These are phyloP conservation scores for Lyophyllum decastes DNA, from an alignment of 768 basidiomycete genomes.

Conservation along the genomic window DNA sequence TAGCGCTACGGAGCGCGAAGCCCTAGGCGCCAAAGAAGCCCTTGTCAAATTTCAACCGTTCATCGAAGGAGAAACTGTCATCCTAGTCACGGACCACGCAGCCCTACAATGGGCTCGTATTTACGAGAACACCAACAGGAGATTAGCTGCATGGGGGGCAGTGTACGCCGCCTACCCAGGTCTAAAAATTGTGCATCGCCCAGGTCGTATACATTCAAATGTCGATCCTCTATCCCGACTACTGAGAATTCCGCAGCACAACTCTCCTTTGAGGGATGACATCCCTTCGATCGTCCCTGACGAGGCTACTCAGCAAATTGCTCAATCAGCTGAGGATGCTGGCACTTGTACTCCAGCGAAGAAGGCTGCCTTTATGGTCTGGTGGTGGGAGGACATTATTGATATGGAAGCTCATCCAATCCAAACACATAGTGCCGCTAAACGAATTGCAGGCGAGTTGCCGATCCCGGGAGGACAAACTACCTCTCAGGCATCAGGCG, in stretches of 20 bases:
- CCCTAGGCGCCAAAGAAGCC: conserved; percentile 20
- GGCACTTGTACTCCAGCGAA: conserved; percentile 8
- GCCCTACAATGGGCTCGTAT: conserved; percentile 24
- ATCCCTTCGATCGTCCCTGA: neutral
- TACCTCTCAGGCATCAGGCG: neutral
- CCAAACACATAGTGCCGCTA: neutral
- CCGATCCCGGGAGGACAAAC: neutral
- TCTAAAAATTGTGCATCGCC: conserved; percentile 30
- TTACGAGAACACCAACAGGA: conserved; percentile 23
- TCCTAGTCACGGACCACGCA: conserved; percentile 25
- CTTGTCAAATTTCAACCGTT: conserved; percentile 34
- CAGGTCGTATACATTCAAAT: conserved; percentile 35
- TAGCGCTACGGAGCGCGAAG: conserved; percentile 26
- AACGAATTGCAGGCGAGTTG: neutral
- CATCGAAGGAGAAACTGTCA: conserved; percentile 33
- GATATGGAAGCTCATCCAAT: conserved; percentile 9
- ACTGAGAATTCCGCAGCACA: conserved; percentile 16
- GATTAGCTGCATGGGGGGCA: conserved; percentile 18
- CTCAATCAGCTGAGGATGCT: neutral
- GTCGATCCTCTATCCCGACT: conserved; percentile 25
- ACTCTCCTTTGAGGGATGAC: conserved; percentile 13
- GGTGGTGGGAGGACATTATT: conserved; percentile 21
- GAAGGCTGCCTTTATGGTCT: conserved; percentile 20
- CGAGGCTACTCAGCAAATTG: neutral
- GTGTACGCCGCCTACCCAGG: conserved; percentile 31